These are phyloP conservation scores for Teratosphaeria gauchensis DNA, from an alignment of 2,329 filamentous ascomycete species.

Conservation along the genomic window DNA sequence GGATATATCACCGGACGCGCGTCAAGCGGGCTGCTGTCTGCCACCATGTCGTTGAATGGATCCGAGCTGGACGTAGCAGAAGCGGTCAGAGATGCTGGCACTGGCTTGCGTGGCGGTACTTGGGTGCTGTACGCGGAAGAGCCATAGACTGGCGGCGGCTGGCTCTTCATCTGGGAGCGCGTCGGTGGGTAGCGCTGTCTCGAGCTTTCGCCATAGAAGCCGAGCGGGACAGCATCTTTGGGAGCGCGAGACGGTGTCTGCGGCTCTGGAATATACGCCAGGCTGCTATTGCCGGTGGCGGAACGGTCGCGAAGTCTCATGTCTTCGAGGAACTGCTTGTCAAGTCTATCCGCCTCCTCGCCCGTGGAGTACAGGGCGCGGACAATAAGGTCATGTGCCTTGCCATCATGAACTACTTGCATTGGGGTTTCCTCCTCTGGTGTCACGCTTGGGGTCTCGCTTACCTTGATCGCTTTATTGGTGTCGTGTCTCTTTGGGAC, in stretches of 20 bases:
- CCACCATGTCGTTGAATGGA: not conserved
- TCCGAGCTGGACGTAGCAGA: not conserved
- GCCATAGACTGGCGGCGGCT: slow-evolving; percentile 1
- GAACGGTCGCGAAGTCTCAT: not conserved
- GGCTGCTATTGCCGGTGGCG: slow-evolving; percentile 3
- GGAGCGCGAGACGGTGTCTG: slow-evolving; percentile 4
- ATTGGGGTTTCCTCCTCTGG: not conserved
- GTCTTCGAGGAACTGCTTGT: slow-evolving; percentile 1
- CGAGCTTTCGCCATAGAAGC: slow-evolving; percentile 12
- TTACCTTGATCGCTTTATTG: not conserved
- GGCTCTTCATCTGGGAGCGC: not conserved
- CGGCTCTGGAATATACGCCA: slow-evolving; percentile 10
- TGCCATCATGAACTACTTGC: not conserved
- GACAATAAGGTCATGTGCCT: not conserved
- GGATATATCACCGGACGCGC: slow-evolving; percentile 1
- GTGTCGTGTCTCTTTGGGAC: not conserved
- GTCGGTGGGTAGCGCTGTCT: slow-evolving; percentile 11
- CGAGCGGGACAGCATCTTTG: slow-evolving; percentile 13
- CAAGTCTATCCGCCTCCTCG: not conserved
- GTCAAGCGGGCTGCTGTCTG: not conserved
- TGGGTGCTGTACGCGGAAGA: slow-evolving; percentile 1
- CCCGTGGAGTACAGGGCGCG: not conserved
- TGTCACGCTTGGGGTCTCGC: not conserved
- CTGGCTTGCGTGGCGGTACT: slow-evolving; percentile 7
- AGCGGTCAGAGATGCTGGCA: slow-evolving; percentile 2